These are phyloP conservation scores for Erodium trifolium DNA, from an alignment of 441 rosid species.

Conservation along the genomic window DNA sequence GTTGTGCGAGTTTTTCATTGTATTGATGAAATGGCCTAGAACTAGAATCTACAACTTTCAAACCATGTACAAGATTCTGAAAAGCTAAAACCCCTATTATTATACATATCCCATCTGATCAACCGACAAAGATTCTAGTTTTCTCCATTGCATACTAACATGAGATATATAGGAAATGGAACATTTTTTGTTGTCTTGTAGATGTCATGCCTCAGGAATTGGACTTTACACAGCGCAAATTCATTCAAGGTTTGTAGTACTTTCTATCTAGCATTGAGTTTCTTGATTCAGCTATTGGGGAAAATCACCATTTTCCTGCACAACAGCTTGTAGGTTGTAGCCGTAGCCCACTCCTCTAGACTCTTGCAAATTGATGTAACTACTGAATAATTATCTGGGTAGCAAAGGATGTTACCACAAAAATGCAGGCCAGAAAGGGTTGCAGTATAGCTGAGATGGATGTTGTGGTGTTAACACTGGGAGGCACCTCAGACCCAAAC, in stretches of 20 bases:
- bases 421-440: conserved; percentile 23
- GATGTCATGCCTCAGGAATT: neutral
- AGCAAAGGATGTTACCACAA: conserved; percentile 30
- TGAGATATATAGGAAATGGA: neutral
- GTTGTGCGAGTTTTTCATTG: neutral
- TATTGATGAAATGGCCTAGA: neutral
- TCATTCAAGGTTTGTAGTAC: no score
- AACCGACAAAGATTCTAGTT: neutral
- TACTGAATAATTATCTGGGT: conserved; percentile 27
- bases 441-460: conserved; percentile 36
- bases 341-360: conserved; percentile 7
- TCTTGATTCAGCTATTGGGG: conserved; percentile 7
- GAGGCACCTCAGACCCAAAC: conserved; percentile 49
- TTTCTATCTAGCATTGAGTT: neutral
- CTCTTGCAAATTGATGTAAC: conserved; percentile 24
- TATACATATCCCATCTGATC: neutral
- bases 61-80: neutral
- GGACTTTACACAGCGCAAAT: conserved; percentile 3
- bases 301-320: conserved; percentile 18
- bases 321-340: conserved; percentile 13
- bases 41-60: neutral
- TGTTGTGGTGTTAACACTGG: conserved; percentile 28
- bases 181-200: neutral
- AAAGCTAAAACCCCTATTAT: neutral
- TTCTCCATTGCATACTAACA: neutral